These are phyloP conservation scores for Erysiphe neolycopersici DNA, from an alignment of 2,329 filamentous ascomycete genomes.

Conservation along the genomic window DNA sequence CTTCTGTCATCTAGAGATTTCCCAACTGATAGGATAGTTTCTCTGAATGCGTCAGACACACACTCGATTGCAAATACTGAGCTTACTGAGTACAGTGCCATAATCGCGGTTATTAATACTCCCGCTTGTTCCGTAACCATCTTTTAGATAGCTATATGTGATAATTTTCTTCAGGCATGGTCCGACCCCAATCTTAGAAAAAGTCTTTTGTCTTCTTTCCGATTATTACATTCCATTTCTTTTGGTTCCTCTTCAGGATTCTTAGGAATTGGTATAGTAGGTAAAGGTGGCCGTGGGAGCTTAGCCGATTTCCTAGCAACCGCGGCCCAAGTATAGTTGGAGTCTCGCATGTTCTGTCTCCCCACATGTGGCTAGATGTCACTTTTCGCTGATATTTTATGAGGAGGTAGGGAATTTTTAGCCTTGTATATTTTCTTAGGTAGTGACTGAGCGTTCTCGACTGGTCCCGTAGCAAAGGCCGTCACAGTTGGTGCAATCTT, in stretches of 20 bases:
- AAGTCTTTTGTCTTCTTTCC: background rate
- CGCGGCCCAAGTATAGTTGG: background rate
- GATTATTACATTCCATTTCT: background rate
- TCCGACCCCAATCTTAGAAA: background rate
- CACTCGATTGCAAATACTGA: background rate
- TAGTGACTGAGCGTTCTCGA: too few relatives aligned
- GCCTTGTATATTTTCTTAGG: too few relatives aligned
- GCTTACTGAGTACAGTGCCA: background rate
- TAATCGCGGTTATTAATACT: background rate
- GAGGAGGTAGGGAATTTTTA: too few relatives aligned
- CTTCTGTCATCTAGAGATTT: background rate
- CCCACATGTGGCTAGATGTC: too few relatives aligned
- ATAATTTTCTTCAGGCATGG: background rate
- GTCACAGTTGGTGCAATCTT: too few relatives aligned
- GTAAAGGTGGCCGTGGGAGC: background rate
- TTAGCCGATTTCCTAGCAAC: background rate
- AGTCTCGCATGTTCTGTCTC: too few relatives aligned
- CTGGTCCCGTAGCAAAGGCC: too few relatives aligned
- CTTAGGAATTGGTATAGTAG: background rate
- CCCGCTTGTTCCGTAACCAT: background rate
- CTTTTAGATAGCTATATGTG: background rate
- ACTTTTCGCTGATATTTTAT: too few relatives aligned
- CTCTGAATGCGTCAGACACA: background rate
- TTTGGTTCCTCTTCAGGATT: background rate
- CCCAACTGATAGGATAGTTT: background rate